Conservation (phyloP, 345 rosid species). For the Reutealis trisperma region DNA sequence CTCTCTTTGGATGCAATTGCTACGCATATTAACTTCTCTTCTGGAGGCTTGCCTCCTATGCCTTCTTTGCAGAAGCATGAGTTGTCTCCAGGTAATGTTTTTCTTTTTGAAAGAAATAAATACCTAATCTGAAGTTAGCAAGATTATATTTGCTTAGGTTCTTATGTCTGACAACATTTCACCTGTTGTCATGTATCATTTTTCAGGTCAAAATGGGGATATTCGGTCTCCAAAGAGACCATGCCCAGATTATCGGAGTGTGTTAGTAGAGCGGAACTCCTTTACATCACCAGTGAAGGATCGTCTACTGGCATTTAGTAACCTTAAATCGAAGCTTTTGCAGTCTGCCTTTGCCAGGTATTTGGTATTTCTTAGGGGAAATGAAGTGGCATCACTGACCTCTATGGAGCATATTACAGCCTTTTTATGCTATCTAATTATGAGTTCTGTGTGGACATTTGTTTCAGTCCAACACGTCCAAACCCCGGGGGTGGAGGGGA, state of each 20-base stretch:
- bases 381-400: neutral
- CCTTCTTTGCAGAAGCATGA: conserved; percentile 27
- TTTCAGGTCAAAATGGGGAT: conserved; percentile 87
- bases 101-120: neutral
- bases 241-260: conserved; percentile 70
- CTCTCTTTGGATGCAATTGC: conserved; percentile 39
- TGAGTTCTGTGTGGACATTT: conserved; percentile 11
- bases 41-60: conserved; percentile 22
- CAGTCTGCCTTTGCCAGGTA: conserved; percentile 43
- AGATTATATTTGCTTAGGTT: neutral
- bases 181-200: neutral
- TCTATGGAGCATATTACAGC: neutral
- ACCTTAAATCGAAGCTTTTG: conserved; percentile 32
- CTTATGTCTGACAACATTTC: neutral
- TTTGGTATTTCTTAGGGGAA: neutral
- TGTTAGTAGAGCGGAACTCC: conserved; percentile 71
- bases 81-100: conserved; percentile 12
- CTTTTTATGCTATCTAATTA: neutral
- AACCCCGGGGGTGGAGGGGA: conserved; percentile 97
- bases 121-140: neutral
- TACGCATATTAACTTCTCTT: conserved; percentile 26
- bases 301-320: conserved; percentile 24
- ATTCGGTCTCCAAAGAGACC: conserved; percentile 45
- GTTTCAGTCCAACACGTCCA: conserved; percentile 84
- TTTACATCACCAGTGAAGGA: conserved; percentile 36